Conservation (phyloP, 305 asterid species). For the Rubia tinctorum region DNA sequence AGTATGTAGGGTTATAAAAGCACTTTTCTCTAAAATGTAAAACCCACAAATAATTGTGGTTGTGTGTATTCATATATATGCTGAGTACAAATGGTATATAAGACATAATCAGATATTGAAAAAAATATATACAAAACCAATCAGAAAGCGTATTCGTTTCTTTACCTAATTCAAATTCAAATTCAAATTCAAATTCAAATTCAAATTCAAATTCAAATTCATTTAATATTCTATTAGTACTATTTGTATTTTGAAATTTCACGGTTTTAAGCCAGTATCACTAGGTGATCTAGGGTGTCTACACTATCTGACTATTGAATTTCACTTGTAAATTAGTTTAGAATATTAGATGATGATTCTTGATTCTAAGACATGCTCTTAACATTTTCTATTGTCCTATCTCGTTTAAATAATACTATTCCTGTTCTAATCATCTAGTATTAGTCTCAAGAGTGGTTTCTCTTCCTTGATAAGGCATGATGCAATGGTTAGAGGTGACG, state of each 20-base stretch:
- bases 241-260: not conserved
- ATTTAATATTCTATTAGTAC: too few species aligned
- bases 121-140: too few species aligned
- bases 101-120: too few species aligned
- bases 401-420: not conserved
- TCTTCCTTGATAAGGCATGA: not conserved
- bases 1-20: too few species aligned
- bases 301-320: not conserved
- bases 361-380: not conserved
- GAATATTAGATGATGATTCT: not conserved
- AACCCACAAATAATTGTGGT: too few species aligned
- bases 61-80: too few species aligned
- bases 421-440: not conserved
- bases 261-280: not conserved
- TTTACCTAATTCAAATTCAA: too few species aligned
- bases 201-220: too few species aligned
- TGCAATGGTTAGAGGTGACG: not conserved
- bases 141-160: too few species aligned
- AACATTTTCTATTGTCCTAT: not conserved
- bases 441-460: constrained; percentile 1
- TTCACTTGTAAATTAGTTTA: not conserved
- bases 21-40: too few species aligned
- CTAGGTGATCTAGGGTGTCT: not conserved
- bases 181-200: too few species aligned
- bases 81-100: too few species aligned